Conservation (phyloP, 140 eudicot genomes). For the Bidens hawaiensis region DNA sequence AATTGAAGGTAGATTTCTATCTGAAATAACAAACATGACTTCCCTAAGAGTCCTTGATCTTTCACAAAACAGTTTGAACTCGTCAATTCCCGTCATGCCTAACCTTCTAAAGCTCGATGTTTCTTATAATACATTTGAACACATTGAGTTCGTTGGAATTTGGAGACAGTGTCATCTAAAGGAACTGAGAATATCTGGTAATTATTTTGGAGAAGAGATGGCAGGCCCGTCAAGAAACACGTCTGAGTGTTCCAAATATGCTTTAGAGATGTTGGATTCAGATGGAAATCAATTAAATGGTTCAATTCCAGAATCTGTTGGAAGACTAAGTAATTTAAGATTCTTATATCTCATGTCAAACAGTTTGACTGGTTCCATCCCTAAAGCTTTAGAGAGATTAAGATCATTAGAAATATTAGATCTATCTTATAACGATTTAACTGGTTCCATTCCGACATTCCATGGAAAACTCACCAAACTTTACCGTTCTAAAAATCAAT, state of each 20-base stretch:
- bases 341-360: background rate
- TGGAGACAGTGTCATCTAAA: constrained; percentile 1
- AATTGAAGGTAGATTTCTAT: background rate
- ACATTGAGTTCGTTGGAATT: background rate
- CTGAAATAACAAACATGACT: constrained; percentile 2
- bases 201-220: background rate
- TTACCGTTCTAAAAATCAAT: too few species aligned
- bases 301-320: background rate
- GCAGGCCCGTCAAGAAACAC: background rate
- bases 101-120: too few species aligned
- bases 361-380: background rate
- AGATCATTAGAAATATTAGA: too few species aligned
- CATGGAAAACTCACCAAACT: too few species aligned
- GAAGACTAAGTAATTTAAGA: background rate
- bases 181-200: background rate
- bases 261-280: background rate
- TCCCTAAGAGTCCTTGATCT: constrained; percentile 14
- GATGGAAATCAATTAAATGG: background rate
- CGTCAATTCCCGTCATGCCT: too few species aligned
- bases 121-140: background rate
- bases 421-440: too few species aligned
- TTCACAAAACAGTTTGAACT: background rate
- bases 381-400: background rate
- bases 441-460: too few species aligned
- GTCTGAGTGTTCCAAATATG: too few species aligned